Evolutionary conservation across 2,329 filamentous ascomycete species (phyloP), one percentile per base, ranked within the genome.

Genomic region (Calonectria pauciramosa): DNA sequence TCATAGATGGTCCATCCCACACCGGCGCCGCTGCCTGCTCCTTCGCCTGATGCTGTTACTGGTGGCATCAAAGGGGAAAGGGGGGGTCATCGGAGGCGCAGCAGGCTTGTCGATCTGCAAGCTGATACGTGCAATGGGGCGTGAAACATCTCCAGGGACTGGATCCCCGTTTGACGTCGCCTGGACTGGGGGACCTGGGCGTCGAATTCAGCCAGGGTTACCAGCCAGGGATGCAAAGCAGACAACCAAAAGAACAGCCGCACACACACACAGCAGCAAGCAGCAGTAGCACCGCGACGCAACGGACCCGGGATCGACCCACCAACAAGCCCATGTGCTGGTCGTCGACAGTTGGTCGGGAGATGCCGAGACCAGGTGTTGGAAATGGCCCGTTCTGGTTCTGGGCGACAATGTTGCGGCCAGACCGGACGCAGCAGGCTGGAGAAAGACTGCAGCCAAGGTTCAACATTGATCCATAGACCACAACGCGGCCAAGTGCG

Each of bases 101-200:
- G 79, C 73, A 65, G 56, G 68, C 67, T 67, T 71, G 65, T 78
- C 76, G 77, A 77, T 77, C 75, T 79, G 77, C 76, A 77, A 73
- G 77, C 73, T 77, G 74, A 79, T 75, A 79, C 73, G 74, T 78
- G 64, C 73, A 67, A 73, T 73, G 70, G 70, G 73, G 71, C 72
- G 74, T 79, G 75, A 80, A 79, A 77, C 77, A 77, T 79, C 64
- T 73, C 74, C 73, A 73, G 77, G 79, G 66, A 69, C 72, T 71
- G 54, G 70, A 68, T 68, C 70, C 56, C 56, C 66, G 77, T 74
- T 75, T 79, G 74, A 77, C 71, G 59, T 73, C 71, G 71, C 51
- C 67, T 52, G 59, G 51, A 59, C 59, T 66, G 26, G 71, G 56
- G 64, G 71, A 73, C 71, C 76, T 74, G 71, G 73, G 76, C 72